These are phyloP conservation scores for Dorcoceras hygrometricum DNA, from an alignment of 257 asterid genomes.

Conservation along the genomic window DNA sequence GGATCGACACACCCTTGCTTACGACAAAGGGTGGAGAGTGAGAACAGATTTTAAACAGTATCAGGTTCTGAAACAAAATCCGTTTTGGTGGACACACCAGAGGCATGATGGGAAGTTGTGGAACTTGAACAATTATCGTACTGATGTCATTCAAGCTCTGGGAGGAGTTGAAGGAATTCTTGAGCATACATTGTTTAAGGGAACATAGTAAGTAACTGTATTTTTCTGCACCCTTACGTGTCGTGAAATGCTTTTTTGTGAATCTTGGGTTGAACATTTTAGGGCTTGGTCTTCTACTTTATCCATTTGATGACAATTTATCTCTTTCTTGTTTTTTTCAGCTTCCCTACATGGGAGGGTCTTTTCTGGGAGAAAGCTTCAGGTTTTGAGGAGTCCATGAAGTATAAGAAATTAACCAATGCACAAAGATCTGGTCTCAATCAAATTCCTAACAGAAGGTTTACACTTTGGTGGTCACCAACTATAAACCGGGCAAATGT, in stretches of 20 bases:
- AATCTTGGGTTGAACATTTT: neutral
- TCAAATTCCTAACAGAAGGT: conserved; percentile 93
- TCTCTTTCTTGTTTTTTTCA: conserved; percentile 35
- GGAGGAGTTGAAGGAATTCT: conserved; percentile 99
- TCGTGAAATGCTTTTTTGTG: neutral
- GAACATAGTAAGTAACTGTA: conserved; percentile 81
- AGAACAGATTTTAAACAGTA: conserved; percentile 97
- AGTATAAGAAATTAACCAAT: conserved; percentile 92
- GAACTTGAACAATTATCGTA: conserved; percentile 97
- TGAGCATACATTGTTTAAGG: conserved; percentile 93
- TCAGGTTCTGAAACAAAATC: conserved; percentile 98
- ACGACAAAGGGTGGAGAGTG: conserved; percentile 99
- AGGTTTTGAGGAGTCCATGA: conserved; percentile 99
- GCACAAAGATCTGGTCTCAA: conserved; percentile 99
- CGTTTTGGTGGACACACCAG: conserved; percentile 99
- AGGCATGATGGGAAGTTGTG: conserved; percentile 97
- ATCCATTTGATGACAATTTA: neutral
- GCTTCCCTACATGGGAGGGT: conserved; percentile 99
- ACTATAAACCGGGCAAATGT: conserved; percentile 97
- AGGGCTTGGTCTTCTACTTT: neutral
- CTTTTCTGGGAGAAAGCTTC: conserved; percentile 99
- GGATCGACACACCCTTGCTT: conserved; percentile 98
- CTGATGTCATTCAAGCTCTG: conserved; percentile 98
- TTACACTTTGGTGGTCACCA: conserved; percentile 99
- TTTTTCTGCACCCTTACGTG: neutral